Base-by-base conservation (phyloP, 306 rosid species). In the Fagus sylvatica region DNA sequence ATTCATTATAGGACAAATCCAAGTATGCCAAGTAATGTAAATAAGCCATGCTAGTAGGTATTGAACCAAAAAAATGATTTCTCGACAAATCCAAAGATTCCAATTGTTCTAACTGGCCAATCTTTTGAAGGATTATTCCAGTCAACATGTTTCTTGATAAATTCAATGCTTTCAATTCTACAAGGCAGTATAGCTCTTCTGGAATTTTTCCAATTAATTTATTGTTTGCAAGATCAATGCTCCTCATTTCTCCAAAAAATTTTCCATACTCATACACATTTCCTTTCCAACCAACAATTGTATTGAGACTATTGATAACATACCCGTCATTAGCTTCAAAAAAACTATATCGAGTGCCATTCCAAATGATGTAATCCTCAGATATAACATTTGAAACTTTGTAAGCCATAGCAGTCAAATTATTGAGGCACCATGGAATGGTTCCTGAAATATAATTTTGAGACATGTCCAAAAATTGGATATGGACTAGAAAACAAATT, bases 391-490 rank as follows among this genome's bases (percentile, higher is more conserved):
- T 49, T 11, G 19, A 11, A 71, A 12, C 11, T 53, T 32, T 5
- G 17, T 32, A 2, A 1, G 59, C 34, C 78, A 79, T 37, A 4
- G 79, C 73, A 49, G 73, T 78, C 6, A 82, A 32, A 12, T 74
- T 78, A n/a, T 54, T 15, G 28, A 74, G 36, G 70, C 75, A 74
- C 3, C 19, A 1, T 19, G 83, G 75, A 12, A 68, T 30, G 60
- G 19, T 22, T 33, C 80, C 71, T 0, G 39, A 42, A 10, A 76
- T 32, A 41, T 51, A 49, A 33, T 76, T 74, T 13, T 11, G n/a
- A 4, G 80, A 81, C 54, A 71, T 42, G 40, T 46, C 78, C 34
- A 81, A 43, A 16, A 57, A 57, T 70, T 41, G 69, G 22, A 70
- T 19, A 4, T 40, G 30, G 4, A 12, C 39, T 33, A 70, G 80